Conservation (phyloP, 495 filamentous ascomycete species). For the Neurospora intermedia region DNA sequence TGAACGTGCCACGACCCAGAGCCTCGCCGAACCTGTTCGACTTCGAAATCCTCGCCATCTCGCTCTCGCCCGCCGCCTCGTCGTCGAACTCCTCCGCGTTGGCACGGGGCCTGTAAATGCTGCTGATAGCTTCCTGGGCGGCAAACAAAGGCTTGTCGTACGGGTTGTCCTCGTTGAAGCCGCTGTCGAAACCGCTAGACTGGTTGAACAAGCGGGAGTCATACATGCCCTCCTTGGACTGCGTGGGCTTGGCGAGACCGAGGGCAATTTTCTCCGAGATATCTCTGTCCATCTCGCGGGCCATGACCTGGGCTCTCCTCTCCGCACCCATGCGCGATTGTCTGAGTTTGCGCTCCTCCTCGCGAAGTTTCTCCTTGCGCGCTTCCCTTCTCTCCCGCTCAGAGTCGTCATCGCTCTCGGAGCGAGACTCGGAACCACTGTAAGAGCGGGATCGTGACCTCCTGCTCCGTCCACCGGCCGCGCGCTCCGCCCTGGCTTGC, state of each 20-base stretch:
- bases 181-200: slow-evolving; percentile 72
- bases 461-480: slow-evolving; percentile 36
- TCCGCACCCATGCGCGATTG: slow-evolving; percentile 96
- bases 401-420: slow-evolving; percentile 51
- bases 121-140: slow-evolving; percentile 88
- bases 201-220: slow-evolving; percentile 95
- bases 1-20: slow-evolving; percentile 83
- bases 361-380: slow-evolving; percentile 66
- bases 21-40: slow-evolving; percentile 70
- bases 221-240: slow-evolving; percentile 85
- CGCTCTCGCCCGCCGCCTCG: slow-evolving; percentile 66
- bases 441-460: slow-evolving; percentile 41
- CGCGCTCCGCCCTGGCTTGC: slow-evolving; percentile 76
- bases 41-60: slow-evolving; percentile 81
- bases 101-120: slow-evolving; percentile 79
- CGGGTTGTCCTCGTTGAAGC: slow-evolving; percentile 95
- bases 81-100: slow-evolving; percentile 62
- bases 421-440: slow-evolving; percentile 47
- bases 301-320: slow-evolving; percentile 78
- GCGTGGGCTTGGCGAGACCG: slow-evolving; percentile 88
- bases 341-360: slow-evolving; percentile 79
- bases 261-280: slow-evolving; percentile 97
- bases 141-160: slow-evolving; percentile 98
- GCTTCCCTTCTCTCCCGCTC: slow-evolving; percentile 66
- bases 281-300: slow-evolving; percentile 90